phyloP scores from a whole-genome alignment of 1,139 yeast species.

The Candida sp. region DNA sequence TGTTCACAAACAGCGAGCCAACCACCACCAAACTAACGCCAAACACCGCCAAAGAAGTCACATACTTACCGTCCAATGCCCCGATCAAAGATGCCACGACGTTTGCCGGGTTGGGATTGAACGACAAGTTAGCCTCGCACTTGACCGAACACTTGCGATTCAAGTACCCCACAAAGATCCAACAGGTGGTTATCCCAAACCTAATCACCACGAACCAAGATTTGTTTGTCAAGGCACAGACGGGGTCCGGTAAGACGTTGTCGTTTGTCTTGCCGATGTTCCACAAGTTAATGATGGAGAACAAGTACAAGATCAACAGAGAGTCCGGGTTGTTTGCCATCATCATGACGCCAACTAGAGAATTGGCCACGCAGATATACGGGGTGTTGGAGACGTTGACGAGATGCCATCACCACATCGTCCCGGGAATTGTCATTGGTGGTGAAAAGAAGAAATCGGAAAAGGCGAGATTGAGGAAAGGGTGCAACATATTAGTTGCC shows the following conservation, averaged over 20 bases:
- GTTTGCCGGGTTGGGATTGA: slow-evolving; percentile 75
- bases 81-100: slow-evolving; percentile 72
- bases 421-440: slow-evolving; percentile 93
- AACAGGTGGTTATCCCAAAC: slow-evolving; percentile 80
- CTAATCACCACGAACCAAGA: slow-evolving; percentile 61
- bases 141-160: slow-evolving; percentile 63
- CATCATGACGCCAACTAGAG: slow-evolving; percentile 92
- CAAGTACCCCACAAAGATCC: slow-evolving; percentile 83
- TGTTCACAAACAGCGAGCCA: slow-evolving; percentile 76
- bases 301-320: slow-evolving; percentile 56
- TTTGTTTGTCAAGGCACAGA: slow-evolving; percentile 89
- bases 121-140: slow-evolving; percentile 55
- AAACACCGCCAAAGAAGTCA: slow-evolving; percentile 19
- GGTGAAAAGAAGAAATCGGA: slow-evolving; percentile 95
- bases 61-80: slow-evolving; percentile 77
- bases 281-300: slow-evolving; percentile 61
- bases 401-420: slow-evolving; percentile 79
- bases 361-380: slow-evolving; percentile 91
- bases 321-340: slow-evolving; percentile 89
- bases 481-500: slow-evolving; percentile 86
- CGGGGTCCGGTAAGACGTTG: slow-evolving; percentile 95
- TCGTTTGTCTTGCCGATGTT: slow-evolving; percentile 88
- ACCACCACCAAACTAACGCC: slow-evolving; percentile 27
- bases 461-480: slow-evolving; percentile 88
- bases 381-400: slow-evolving; percentile 74